Conservation (phyloP, 352 stramenopile species). For the Globisporangium sylvaticum region DNA sequence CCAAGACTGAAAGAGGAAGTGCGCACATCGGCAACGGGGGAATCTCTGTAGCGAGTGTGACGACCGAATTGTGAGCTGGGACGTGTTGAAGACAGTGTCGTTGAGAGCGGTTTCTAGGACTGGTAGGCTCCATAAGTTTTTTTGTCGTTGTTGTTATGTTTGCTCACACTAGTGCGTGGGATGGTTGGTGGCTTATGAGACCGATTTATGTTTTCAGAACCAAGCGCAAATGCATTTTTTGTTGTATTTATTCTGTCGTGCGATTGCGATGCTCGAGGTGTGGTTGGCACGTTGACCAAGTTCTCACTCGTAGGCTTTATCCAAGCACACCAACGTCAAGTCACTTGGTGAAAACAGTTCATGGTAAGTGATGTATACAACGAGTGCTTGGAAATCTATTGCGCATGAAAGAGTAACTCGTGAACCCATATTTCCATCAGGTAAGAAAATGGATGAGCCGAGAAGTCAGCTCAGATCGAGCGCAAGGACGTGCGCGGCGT, state of each 20-base stretch:
- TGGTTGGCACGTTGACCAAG: neutral
- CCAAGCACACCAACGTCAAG: neutral
- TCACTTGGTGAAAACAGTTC: neutral
- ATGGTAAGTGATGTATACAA: neutral
- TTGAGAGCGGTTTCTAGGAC: neutral
- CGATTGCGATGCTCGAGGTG: neutral
- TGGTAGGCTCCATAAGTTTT: neutral
- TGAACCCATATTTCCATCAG: neutral
- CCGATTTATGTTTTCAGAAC: neutral
- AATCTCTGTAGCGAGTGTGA: constrained; percentile 8
- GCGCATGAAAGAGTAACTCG: neutral
- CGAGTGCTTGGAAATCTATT: neutral
- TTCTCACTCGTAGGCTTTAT: neutral
- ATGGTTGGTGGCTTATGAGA: neutral
- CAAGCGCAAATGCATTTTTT: neutral
- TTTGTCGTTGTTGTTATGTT: neutral
- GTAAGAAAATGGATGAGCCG: neutral
- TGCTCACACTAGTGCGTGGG: neutral
- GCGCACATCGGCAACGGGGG: neutral
- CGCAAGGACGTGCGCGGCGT: neutral
- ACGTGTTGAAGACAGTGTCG: neutral
- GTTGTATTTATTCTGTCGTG: neutral
- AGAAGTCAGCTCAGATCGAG: too few species aligned
- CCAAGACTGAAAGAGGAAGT: neutral
- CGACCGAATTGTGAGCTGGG: neutral